phyloP scores from a whole-genome alignment of 331 rosid species.

The Malus hybrid region DNA sequence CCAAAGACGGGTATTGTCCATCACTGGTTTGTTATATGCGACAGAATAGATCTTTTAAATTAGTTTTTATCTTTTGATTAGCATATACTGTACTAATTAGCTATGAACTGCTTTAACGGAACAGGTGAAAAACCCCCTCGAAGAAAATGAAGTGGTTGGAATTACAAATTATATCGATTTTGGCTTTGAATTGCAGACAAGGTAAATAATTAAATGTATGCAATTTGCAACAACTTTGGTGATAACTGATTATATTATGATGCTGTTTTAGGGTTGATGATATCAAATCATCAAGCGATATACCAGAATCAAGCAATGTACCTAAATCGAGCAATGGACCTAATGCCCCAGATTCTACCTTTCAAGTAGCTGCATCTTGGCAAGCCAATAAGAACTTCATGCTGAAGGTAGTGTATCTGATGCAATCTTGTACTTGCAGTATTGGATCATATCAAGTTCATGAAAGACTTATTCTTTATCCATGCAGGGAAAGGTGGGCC shows the following conservation, averaged over 20 bases:
- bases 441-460: conserved; percentile 17
- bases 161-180: conserved; percentile 93
- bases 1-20: conserved; percentile 72
- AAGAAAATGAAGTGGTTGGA: conserved; percentile 72
- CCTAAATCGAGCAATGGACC: conserved; percentile 17
- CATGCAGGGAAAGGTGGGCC: conserved; percentile 80
- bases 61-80: not conserved
- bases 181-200: conserved; percentile 82
- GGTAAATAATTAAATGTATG: conserved; percentile 33
- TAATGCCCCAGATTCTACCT: conserved; percentile 45
- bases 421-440: conserved; percentile 7
- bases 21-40: not conserved
- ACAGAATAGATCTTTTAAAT: not conserved
- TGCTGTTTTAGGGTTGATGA: conserved; percentile 54
- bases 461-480: conserved; percentile 5
- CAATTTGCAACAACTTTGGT: conserved; percentile 6
- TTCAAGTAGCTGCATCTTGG: conserved; percentile 96
- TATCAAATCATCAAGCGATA: conserved; percentile 34
- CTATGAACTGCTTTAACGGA: conserved; percentile 24
- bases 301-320: not conserved
- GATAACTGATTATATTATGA: conserved; percentile 13
- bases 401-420: conserved; percentile 52
- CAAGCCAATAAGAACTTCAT: conserved; percentile 89
- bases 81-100: not conserved
- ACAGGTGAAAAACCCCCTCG: conserved; percentile 90